Evolutionary conservation across 2,329 filamentous ascomycete genomes (phyloP).

Genomic region (Cercospora zeae-maydis): DNA sequence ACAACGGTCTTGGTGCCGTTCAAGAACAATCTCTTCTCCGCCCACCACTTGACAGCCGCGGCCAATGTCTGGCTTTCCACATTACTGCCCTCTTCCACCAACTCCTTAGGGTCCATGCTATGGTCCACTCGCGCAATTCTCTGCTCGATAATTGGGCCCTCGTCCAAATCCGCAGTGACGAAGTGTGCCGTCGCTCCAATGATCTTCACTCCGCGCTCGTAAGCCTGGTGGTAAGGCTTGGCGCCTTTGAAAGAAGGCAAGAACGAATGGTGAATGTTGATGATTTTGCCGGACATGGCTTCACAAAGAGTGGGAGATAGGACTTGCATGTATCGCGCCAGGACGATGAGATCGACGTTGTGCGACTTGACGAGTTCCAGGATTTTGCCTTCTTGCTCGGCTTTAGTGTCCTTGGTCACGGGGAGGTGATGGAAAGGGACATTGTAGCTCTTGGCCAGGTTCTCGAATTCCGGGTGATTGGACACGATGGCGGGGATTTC

Average conservation of each 20-base stretch:
- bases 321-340: conserved; percentile 87
- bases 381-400: conserved; percentile 66
- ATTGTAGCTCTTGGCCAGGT: conserved; percentile 67
- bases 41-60: conserved; percentile 79
- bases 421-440: conserved; percentile 79
- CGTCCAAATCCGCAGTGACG: conserved; percentile 78
- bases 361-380: conserved; percentile 67
- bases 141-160: conserved; percentile 87
- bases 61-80: conserved; percentile 80
- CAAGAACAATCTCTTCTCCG: conserved; percentile 71
- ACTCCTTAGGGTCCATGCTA: conserved; percentile 67
- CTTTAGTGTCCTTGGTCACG: conserved; percentile 73
- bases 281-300: conserved; percentile 79
- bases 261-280: conserved; percentile 90
- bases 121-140: conserved; percentile 74
- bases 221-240: conserved; percentile 84
- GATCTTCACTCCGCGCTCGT: conserved; percentile 82
- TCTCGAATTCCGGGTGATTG: conserved; percentile 71
- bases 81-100: conserved; percentile 77
- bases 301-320: conserved; percentile 69
- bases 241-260: conserved; percentile 84
- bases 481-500: conserved; percentile 76
- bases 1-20: conserved; percentile 79
- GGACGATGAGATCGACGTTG: conserved; percentile 71
- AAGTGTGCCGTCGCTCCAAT: conserved; percentile 84